phyloP scores from a whole-genome alignment of 2,329 filamentous ascomycete genomes.

The Colletotrichum caudatum region DNA sequence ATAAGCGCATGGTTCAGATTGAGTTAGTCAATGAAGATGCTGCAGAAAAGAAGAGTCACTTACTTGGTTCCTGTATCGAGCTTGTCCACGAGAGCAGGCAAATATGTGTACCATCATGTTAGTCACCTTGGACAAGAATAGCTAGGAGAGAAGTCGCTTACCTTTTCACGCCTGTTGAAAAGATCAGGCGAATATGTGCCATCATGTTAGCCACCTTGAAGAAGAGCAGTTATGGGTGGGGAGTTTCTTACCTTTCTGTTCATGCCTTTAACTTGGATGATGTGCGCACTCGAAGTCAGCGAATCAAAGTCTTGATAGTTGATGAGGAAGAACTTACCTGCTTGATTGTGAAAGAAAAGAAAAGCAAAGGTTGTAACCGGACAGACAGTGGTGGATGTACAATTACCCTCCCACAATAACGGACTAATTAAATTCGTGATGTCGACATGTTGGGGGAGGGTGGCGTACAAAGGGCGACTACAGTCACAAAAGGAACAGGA shows the following conservation, averaged over 20 bases:
- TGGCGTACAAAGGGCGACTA: not conserved
- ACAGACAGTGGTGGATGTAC: conserved; percentile 5
- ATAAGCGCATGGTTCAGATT: not conserved
- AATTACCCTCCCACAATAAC: conserved; percentile 12
- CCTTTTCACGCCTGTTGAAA: not conserved
- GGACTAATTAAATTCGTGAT: not conserved
- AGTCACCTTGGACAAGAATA: not conserved
- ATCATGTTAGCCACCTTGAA: not conserved
- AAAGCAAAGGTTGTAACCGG: not conserved
- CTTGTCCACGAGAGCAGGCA: not conserved
- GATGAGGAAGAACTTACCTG: not conserved
- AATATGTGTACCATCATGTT: not conserved
- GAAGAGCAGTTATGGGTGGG: not conserved
- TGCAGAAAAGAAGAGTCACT: not conserved
- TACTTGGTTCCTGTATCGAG: not conserved
- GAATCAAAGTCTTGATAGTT: not conserved
- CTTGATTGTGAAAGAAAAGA: not conserved
- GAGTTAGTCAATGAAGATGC: not conserved
- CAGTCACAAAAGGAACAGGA: not conserved
- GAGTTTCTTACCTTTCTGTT: not conserved
- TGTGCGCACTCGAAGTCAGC: not conserved
- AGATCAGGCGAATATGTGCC: not conserved
- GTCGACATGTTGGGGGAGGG: not conserved
- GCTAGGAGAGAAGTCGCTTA: not conserved
- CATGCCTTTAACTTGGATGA: no score